Base-by-base conservation (phyloP, 768 basidiomycete species). In the Phanerochaete carnosa region DNA sequence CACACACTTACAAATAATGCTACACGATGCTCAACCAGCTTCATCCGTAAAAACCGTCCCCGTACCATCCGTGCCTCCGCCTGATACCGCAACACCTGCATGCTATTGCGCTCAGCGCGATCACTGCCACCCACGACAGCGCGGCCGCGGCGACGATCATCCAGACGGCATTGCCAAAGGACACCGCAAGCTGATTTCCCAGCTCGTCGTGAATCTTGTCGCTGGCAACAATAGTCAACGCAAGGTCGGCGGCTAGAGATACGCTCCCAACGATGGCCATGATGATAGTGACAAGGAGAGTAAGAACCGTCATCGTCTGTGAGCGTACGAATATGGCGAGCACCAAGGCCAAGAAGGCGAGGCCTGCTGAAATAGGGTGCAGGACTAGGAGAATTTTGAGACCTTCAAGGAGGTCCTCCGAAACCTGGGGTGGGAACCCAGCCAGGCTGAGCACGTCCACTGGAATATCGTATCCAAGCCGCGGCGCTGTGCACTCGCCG, bases 111-210 rank as follows among this genome's bases (percentile, higher is more conserved):
- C 85, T 83, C 50, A 90, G 75, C n/a, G 83, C 66, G 30, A 89
- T 68, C 35, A 90, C 80, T 0, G 83, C 82, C 2, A 81, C 46
- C 87, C 89, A 91, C 1, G 82, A 79, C 63, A 83, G 69, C 11
- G 83, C 63, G 55, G 83, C 72, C 16, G 82, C 85, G 3, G 68
- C 76, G 45, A 91, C 65, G n/a, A 84, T 79, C 83, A 92, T 82
- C 89, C 89, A 92, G 8, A 87, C 80, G 9, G 72, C 89, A 62
- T 86, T 84, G n/a, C 90, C 89, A 71, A 82, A 89, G 13, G 70
- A 61, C 9, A 87, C 78, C 0, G 65, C 70, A 28, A 90, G 76
- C 47, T 72, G 63, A 2, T n/a, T 30, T 6, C 57, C 57, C 19
- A 62, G 52, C 25, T 51, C 62, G n/a, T 59, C 25, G 33, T 59